phyloP scores from a whole-genome alignment of 2,329 filamentous ascomycete genomes.

The Apiospora rasikravindrae region DNA sequence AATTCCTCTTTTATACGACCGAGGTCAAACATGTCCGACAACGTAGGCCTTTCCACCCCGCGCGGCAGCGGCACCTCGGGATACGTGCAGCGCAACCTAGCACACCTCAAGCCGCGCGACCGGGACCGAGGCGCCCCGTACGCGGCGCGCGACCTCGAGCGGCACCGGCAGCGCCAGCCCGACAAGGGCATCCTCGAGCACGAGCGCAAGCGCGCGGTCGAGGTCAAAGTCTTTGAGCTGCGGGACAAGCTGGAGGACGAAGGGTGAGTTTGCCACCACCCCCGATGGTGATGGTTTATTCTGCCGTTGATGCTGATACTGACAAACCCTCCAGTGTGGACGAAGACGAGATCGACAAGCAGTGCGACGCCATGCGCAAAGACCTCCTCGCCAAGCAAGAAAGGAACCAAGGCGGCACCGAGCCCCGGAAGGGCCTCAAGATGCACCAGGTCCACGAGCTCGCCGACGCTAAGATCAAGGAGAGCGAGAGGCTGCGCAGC shows the following conservation, averaged over 20 bases:
- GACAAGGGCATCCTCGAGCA: constrained; percentile 94
- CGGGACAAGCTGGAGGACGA: constrained; percentile 92
- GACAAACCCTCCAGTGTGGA: constrained; percentile 60
- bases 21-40: constrained; percentile 78
- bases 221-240: constrained; percentile 91
- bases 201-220: constrained; percentile 87
- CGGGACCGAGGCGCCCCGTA: constrained; percentile 79
- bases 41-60: constrained; percentile 93
- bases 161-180: constrained; percentile 77
- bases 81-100: constrained; percentile 95
- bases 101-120: constrained; percentile 85
- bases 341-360: constrained; percentile 88
- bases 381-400: constrained; percentile 61
- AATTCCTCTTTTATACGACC: constrained; percentile 19
- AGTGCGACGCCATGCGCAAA: constrained; percentile 69
- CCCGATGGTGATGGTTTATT: not conserved
- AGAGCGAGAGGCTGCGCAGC: constrained; percentile 85
- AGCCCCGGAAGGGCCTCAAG: constrained; percentile 70
- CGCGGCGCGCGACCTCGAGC: constrained; percentile 67
- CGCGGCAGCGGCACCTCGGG: constrained; percentile 95
- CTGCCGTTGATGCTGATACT: not conserved
- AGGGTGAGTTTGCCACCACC: constrained; percentile 56
- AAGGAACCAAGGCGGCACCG: constrained; percentile 40
- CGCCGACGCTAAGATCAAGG: constrained; percentile 93
- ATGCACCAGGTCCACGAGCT: constrained; percentile 94